These are phyloP conservation scores for Tagetes erecta DNA, from an alignment of 129 eudicot species.

Conservation along the genomic window DNA sequence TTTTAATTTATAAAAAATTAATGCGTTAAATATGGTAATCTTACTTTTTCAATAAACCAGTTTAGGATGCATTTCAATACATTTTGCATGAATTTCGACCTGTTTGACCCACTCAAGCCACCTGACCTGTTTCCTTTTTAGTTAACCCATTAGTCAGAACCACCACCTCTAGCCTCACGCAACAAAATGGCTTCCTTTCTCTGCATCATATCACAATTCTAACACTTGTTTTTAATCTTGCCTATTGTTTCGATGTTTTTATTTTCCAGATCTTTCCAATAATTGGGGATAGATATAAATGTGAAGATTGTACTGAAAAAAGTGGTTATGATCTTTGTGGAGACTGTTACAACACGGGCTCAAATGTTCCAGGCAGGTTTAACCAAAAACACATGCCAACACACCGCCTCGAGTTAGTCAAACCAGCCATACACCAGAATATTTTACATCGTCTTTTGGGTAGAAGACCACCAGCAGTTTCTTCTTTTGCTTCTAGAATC, in stretches of 20 bases:
- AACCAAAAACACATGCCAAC: conserved; percentile 69
- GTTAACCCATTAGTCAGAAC: neutral
- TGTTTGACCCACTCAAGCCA: neutral
- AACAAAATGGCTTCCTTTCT: neutral
- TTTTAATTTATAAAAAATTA: neutral
- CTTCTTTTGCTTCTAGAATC: conserved; percentile 26
- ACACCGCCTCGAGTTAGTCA: conserved; percentile 51
- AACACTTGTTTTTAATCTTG: neutral
- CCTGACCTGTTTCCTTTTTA: neutral
- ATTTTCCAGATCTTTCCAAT: conserved; percentile 64
- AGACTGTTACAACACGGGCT: conserved; percentile 55
- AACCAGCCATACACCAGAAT: conserved; percentile 25
- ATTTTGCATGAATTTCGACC: neutral
- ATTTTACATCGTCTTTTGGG: conserved; percentile 41
- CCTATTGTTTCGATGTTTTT: neutral
- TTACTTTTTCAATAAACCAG: neutral
- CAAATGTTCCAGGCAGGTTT: conserved; percentile 68
- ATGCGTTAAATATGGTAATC: neutral
- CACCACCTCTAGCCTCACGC: neutral
- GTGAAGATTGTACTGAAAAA: conserved; percentile 62
- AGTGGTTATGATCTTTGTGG: conserved; percentile 66
- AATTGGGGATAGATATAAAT: conserved; percentile 61
- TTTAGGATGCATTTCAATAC: neutral
- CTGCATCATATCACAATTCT: neutral
- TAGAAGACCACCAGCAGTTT: conserved; percentile 34